Base-by-base conservation (phyloP, 192 early-diverging fungal genomes). In the Chytriomyces sp. region DNA sequence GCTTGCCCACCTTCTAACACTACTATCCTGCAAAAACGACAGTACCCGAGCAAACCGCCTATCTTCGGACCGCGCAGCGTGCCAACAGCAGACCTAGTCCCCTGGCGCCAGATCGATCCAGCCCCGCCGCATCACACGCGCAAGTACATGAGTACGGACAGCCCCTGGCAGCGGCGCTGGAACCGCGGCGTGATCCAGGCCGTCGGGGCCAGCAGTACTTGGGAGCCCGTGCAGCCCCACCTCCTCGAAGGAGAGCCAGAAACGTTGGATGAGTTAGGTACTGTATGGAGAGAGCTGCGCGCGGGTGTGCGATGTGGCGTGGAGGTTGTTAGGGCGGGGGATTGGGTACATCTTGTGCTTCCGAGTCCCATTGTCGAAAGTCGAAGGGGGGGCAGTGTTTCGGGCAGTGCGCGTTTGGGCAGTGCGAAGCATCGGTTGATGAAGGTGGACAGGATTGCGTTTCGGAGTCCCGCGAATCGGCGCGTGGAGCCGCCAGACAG, bases 121-220 rank as follows among this genome's bases (percentile, higher is more conserved):
- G 12, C 54, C 22, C 68, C 68, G 1, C 68, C 68, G 8, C 22
- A 19, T 22, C 56, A 41, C 22, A 14, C 8, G 6, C 22, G 53
- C 12, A 70, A 70, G 44, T 59, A 59, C 57, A 26, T 55, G 54
- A 17, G 28, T 36, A 38, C 55, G 5, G 68, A 70, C 8, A 57
- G 40, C 38, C 33, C 22, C 1, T 70, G 68, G 68, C 68, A 70
- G 28, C 68, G 68, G 5, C 54, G 68, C 8, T 70, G 68, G 68
- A 70, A 70, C 68, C 68, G 68, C 31, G 68, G 68, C 6, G 68
- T 70, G 26, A 59, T 70, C 10, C 68, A 70, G 59, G 56, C 68
- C 40, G 55, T 70, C 39, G 68, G 68, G 14, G 37, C 30, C 37
- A 25, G 34, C 56, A 40, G 34, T 57, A 33, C 56, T 10, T 70